Percentiles rank a stretch among this genome's conserved stretches.
phyloP scores from a whole-genome alignment of 768 basidiomycete genomes.

The Lentinula sp. region DNA sequence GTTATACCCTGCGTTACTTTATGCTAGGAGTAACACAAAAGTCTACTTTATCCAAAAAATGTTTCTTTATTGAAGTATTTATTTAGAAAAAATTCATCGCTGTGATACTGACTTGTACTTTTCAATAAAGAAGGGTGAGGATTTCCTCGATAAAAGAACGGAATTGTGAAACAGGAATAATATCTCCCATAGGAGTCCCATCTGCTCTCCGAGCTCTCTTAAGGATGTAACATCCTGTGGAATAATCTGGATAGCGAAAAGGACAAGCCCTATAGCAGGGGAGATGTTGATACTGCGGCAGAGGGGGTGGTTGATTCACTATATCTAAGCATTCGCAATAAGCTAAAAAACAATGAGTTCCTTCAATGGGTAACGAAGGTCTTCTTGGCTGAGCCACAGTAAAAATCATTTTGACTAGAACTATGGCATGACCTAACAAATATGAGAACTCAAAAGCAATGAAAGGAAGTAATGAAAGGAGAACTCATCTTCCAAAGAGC shows the following conservation, averaged over 20 bases:
- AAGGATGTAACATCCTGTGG: neutral
- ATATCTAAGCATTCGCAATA: neutral
- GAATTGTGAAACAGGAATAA: neutral
- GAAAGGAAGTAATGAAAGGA: neutral
- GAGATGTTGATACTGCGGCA: neutral
- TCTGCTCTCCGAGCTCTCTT: neutral
- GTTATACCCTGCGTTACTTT: too few species aligned
- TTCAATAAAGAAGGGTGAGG: neutral
- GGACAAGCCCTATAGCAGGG: neutral
- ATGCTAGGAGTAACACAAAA: neutral
- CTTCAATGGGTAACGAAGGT: neutral
- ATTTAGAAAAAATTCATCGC: neutral
- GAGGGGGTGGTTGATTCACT: neutral
- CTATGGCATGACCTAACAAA: neutral
- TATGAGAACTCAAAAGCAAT: neutral
- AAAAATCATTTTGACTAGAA: neutral
- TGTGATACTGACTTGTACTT: neutral
- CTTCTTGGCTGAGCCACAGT: neutral
- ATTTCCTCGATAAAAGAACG: neutral
- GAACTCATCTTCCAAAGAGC: neutral
- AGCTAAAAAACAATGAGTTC: neutral
- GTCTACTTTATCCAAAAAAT: neutral
- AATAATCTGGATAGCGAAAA: neutral
- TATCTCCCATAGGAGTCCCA: neutral
- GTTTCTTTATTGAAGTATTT: neutral